These are phyloP conservation scores for Colletotrichum cereale DNA, from an alignment of 2,329 filamentous ascomycete species.

Conservation along the genomic window DNA sequence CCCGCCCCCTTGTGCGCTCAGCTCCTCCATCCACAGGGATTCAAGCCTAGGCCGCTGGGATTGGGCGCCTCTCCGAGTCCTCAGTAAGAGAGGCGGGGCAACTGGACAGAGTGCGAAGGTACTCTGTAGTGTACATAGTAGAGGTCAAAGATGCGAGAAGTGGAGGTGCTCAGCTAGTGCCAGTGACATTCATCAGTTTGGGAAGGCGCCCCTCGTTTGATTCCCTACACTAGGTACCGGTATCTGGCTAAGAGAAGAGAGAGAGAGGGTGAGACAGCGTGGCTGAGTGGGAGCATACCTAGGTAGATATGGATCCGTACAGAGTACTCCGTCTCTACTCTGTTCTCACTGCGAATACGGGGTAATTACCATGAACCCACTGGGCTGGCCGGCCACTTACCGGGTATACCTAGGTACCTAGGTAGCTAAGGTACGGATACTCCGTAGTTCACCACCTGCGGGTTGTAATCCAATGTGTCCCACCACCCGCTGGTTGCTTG, in stretches of 20 bases:
- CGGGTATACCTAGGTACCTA: neutral
- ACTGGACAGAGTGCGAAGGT: neutral
- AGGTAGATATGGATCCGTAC: no score
- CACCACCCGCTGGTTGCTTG: no score
- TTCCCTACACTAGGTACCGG: no score
- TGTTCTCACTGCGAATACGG: no score
- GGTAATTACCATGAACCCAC: neutral
- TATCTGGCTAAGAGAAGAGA: no score
- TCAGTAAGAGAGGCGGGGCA: neutral
- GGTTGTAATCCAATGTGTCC: neutral
- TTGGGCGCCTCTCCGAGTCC: neutral
- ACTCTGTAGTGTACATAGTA: neutral
- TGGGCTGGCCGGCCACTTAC: no score
- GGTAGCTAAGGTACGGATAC: neutral
- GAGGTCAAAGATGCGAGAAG: neutral
- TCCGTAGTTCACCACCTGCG: no score
- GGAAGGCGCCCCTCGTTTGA: neutral
- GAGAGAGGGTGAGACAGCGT: neutral
- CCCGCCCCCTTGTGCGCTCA: neutral
- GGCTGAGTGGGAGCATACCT: neutral
- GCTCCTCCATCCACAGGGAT: neutral
- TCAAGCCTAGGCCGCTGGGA: neutral
- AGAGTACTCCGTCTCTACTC: neutral
- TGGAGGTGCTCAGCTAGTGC: constrained; percentile 14
- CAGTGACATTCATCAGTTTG: constrained; percentile 16